Evolutionary conservation across 2,329 filamentous ascomycete genomes (phyloP).

Genomic region (Aspergillus bombycis): DNA sequence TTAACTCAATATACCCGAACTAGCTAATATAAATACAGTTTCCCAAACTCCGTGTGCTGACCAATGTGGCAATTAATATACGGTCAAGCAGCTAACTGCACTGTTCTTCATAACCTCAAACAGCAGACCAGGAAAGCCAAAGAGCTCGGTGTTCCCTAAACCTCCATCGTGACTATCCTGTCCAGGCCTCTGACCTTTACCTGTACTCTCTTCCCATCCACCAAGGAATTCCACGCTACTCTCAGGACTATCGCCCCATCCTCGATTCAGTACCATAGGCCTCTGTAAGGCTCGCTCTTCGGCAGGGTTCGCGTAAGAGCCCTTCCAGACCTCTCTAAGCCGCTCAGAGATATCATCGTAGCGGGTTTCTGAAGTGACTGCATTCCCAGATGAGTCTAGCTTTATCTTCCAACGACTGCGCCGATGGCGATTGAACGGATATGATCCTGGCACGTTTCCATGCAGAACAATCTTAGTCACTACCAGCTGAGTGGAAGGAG

Average conservation of each 20-base stretch:
- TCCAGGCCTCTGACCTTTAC: conserved; percentile 47
- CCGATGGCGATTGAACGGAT: conserved; percentile 93
- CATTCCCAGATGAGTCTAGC: conserved; percentile 45
- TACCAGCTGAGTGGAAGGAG: conserved; percentile 66
- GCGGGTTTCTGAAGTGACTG: conserved; percentile 73
- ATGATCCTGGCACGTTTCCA: conserved; percentile 92
- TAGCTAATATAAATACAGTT: not conserved
- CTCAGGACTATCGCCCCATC: conserved; percentile 88
- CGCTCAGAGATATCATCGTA: conserved; percentile 73
- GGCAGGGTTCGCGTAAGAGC: conserved; percentile 60
- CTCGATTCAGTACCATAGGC: conserved; percentile 84
- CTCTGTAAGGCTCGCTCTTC: conserved; percentile 58
- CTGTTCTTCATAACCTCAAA: conserved; percentile 97
- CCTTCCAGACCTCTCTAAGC: conserved; percentile 71
- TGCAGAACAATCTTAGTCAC: conserved; percentile 93
- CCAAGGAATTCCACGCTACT: conserved; percentile 85
- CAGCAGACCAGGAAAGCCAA: conserved; percentile 88
- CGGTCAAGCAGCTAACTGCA: conserved; percentile 83
- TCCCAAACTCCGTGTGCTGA: not conserved
- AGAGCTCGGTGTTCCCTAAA: conserved; percentile 78
- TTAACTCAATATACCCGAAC: not conserved
- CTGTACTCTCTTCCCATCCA: conserved; percentile 77
- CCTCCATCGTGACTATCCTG: conserved; percentile 52
- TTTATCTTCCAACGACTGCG: conserved; percentile 83
- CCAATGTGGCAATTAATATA: conserved; percentile 62